phyloP scores from a whole-genome alignment of 306 rosid species.

The Aeschynomene evenia region DNA sequence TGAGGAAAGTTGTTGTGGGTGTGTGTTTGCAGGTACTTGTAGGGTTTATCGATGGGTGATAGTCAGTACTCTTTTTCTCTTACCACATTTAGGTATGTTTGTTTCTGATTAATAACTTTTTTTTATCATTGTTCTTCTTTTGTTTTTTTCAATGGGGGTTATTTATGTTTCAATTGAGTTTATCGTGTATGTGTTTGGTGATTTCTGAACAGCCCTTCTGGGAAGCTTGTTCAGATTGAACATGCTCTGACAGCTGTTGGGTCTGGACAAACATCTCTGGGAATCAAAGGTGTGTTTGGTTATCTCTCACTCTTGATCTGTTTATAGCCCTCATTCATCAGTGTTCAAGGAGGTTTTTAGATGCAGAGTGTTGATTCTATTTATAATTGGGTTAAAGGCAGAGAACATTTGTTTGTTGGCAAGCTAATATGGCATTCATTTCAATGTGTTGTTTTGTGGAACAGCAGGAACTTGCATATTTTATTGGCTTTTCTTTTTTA shows the following conservation, averaged over 20 bases:
- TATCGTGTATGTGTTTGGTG: conserved; percentile 19
- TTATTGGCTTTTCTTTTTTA: not conserved
- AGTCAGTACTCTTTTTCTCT: conserved; percentile 60
- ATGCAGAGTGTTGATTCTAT: not conserved
- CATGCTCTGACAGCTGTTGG: conserved; percentile 97
- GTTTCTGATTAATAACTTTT: not conserved
- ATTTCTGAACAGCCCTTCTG: conserved; percentile 70
- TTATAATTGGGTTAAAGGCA: not conserved
- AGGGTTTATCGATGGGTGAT: conserved; percentile 47
- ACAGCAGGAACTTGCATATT: not conserved
- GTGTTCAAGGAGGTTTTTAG: not conserved
- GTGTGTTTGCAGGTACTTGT: conserved; percentile 16
- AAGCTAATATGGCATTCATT: not conserved
- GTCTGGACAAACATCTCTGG: conserved; percentile 95
- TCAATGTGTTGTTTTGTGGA: not conserved
- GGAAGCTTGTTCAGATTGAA: conserved; percentile 97
- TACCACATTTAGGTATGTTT: conserved; percentile 53
- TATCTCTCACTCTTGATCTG: conserved; percentile 9
- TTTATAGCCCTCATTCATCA: not conserved
- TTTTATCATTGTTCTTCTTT: not conserved
- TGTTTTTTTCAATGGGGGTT: not conserved
- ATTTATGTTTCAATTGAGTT: conserved; percentile 6
- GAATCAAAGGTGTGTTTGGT: conserved; percentile 71
- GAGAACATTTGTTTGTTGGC: not conserved
- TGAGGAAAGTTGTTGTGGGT: not conserved